phyloP scores from a whole-genome alignment of 805 yeast species.

The Saturnispora zaruensis region DNA sequence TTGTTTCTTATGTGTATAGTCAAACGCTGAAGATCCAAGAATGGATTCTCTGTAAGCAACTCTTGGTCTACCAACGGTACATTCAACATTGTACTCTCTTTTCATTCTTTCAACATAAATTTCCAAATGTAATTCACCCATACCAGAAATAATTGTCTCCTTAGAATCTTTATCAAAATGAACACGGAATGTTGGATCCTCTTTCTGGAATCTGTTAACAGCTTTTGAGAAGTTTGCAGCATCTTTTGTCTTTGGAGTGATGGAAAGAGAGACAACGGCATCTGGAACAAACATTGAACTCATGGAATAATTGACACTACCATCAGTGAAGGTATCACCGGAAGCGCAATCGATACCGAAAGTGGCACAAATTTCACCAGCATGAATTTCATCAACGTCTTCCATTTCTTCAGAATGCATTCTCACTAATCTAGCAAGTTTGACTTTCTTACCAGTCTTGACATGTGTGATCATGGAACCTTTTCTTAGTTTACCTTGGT shows the following conservation, averaged over 20 bases:
- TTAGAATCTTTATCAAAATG: constrained; percentile 83
- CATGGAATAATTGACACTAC: constrained; percentile 75
- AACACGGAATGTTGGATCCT: constrained; percentile 97
- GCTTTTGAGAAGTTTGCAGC: constrained; percentile 91
- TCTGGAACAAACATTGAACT: constrained; percentile 98
- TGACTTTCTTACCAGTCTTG: constrained; percentile 86
- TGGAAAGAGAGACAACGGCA: constrained; percentile 91
- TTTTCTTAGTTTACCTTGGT: constrained; percentile 90
- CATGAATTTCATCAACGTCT: constrained; percentile 89
- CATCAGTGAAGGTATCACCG: constrained; percentile 95
- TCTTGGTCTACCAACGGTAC: constrained; percentile 94
- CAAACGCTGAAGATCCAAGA: constrained; percentile 63
- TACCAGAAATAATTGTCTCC: constrained; percentile 91
- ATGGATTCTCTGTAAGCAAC: constrained; percentile 97
- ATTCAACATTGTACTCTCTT: constrained; percentile 93
- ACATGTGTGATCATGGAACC: constrained; percentile 84
- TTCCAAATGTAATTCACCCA: constrained; percentile 91
- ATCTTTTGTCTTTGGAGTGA: constrained; percentile 82
- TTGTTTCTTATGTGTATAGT: constrained; percentile 94
- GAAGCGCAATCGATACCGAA: constrained; percentile 98
- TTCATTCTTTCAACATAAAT: constrained; percentile 97
- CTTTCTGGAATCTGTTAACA: constrained; percentile 93
- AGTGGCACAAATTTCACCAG: constrained; percentile 99
- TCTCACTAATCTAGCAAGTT: constrained; percentile 88
- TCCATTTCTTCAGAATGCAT: constrained; percentile 99